A percentile compares a stretch with the other conserved stretches of the same genome.
Evolutionary conservation across 306 rosid genomes (phyloP).

Genomic region (Cucurbita ficifolia): DNA sequence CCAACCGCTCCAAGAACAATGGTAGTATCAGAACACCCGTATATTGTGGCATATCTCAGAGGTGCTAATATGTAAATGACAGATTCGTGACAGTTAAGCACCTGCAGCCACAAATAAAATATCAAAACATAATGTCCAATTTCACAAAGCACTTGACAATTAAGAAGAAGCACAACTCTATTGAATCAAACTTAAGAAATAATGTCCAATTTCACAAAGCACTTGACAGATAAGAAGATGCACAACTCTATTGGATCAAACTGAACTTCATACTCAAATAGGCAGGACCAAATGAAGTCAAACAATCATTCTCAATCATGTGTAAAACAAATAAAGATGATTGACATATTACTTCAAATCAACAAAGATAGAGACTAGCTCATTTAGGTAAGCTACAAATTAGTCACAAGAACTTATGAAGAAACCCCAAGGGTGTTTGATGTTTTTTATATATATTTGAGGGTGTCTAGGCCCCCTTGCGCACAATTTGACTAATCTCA

Average conservation of each 20-base stretch:
- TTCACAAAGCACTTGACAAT: background rate
- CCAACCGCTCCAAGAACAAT: slow-evolving; percentile 95
- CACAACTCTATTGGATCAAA: background rate
- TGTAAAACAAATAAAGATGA: background rate
- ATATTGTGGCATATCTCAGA: slow-evolving; percentile 74
- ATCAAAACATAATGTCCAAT: background rate
- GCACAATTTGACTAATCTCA: background rate
- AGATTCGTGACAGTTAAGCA: slow-evolving; percentile 88
- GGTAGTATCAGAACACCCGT: slow-evolving; percentile 96
- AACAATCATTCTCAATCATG: background rate
- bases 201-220: background rate
- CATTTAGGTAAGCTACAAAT: background rate
- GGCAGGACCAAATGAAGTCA: background rate
- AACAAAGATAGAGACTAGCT: background rate
- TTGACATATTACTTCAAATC: background rate
- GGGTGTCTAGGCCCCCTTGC: background rate
- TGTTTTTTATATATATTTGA: too few species aligned
- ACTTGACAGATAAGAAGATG: background rate
- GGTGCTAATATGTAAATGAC: slow-evolving; percentile 72
- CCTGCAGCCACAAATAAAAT: slow-evolving; percentile 33
- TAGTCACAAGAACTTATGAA: background rate
- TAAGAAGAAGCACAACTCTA: background rate
- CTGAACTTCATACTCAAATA: background rate
- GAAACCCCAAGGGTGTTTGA: background rate
- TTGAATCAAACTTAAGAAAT: background rate